phyloP scores from a whole-genome alignment of 306 rosid genomes.

The Trichosanthes truncata region DNA sequence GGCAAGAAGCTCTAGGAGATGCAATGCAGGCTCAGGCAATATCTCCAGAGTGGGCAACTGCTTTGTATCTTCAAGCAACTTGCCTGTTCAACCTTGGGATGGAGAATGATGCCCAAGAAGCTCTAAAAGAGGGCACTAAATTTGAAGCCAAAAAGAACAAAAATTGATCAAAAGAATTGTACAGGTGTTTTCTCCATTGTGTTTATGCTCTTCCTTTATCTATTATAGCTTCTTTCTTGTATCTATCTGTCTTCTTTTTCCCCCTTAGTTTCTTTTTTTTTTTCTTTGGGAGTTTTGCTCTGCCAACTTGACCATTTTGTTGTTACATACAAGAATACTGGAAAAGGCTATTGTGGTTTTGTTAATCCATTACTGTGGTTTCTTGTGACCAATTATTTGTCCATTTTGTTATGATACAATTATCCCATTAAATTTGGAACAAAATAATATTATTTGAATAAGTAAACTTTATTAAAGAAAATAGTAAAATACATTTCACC shows the following conservation, averaged over 20 bases:
- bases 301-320: slow-evolving; percentile 13
- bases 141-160: slow-evolving; percentile 72
- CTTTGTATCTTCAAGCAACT: slow-evolving; percentile 88
- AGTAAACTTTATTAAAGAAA: background rate
- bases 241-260: slow-evolving; percentile 8
- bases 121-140: slow-evolving; percentile 75
- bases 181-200: slow-evolving; percentile 17
- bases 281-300: slow-evolving; percentile 10
- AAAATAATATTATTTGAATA: background rate
- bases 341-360: background rate
- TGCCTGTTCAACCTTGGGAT: slow-evolving; percentile 76
- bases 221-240: slow-evolving; percentile 4
- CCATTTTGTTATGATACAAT: background rate
- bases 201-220: background rate
- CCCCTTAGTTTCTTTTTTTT: background rate
- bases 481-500: background rate
- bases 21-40: slow-evolving; percentile 94
- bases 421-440: background rate
- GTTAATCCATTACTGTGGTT: slow-evolving; percentile 1
- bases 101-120: slow-evolving; percentile 93
- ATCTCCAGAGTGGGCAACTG: slow-evolving; percentile 90
- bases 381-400: background rate
- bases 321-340: slow-evolving; percentile 18
- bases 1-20: slow-evolving; percentile 76
- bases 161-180: slow-evolving; percentile 30